A percentile compares a stretch with the other conserved stretches of the same genome.
phyloP scores from a whole-genome alignment of 75 land plant genomes.

The Pinus albicaulis region DNA sequence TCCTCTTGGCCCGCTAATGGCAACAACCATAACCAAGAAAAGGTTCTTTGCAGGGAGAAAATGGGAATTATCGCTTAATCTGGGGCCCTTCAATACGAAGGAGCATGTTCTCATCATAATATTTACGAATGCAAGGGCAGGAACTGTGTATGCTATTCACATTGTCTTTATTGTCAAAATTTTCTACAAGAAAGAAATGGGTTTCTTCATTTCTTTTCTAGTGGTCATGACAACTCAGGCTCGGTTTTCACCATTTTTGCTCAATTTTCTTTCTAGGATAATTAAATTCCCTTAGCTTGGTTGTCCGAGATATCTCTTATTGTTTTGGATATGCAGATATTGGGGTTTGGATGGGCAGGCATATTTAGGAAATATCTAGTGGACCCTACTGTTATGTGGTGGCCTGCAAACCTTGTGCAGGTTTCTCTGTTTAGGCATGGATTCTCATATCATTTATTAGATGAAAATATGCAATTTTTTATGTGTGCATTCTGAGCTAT shows the following conservation, averaged over 20 bases:
- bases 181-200: conserved; percentile 39
- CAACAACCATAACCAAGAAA: conserved; percentile 28
- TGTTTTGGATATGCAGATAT: conserved; percentile 15
- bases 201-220: conserved; percentile 53
- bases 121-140: conserved; percentile 60
- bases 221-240: conserved; percentile 80
- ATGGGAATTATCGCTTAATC: conserved; percentile 44
- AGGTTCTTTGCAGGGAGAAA: conserved; percentile 32
- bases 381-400: conserved; percentile 36
- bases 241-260: background rate
- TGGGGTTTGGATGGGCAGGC: conserved; percentile 40
- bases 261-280: no score
- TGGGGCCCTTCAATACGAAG: conserved; percentile 67
- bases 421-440: conserved; percentile 38
- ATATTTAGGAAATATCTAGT: conserved; percentile 20
- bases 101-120: conserved; percentile 80
- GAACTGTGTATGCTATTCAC: conserved; percentile 51
- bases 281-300: no score
- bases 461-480: no score
- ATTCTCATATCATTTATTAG: background rate
- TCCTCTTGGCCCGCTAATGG: conserved; percentile 64
- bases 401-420: conserved; percentile 34
- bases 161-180: conserved; percentile 55
- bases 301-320: background rate
- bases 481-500: no score